Base-by-base conservation (phyloP, 2,329 filamentous ascomycete genomes). In the Epichloe glyceriae region DNA sequence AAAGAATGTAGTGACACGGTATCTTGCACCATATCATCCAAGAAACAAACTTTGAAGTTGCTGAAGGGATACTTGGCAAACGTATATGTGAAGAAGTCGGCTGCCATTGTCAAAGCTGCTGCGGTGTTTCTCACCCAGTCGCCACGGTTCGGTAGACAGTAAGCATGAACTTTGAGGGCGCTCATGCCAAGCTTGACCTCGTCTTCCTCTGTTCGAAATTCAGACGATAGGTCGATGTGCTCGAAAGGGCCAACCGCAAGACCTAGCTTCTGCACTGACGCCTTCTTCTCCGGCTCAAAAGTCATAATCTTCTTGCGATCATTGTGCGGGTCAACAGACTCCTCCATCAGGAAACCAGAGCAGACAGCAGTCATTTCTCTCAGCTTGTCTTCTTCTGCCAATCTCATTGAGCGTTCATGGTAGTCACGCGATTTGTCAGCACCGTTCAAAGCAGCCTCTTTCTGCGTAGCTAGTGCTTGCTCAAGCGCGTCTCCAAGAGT, bases 211-310 rank as follows among this genome's bases (percentile, higher is more conserved):
- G 90, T 88, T 47, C 94, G 83, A 60, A 88, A 95, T 58, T 91
- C 86, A 2, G 88, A 85, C 55, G 74, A 80, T 5, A 98, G 73
- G 62, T 96, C 88, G 49, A 97, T 83, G 58, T 91, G 85, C 66
- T 97, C 89, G 63, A 98, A 98, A 0, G 94, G 93, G 0, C 94
- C 93, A 51, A 97, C 80, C 2, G 89, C 87, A 65, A 98, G 95
- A 4, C 90, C 91, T 56, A 98, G 83, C 63, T 97, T 91, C 55
- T 90, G 86, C 1, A 91, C 85, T 1, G 89, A 83, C 8, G 93
- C 80, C 47, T 85, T 81, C 54, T 83, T 82, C 53, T 79, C 78
- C 47, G 86, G 84, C 50, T 82, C 80, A 62, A 97, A 98, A 0
- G 85, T 87, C 63, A 93, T 86, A 2, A 88, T 89, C 67, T 95